Conservation (phyloP, 2,329 filamentous ascomycete genomes). For the Kalaharituber pfeilii region DNA sequence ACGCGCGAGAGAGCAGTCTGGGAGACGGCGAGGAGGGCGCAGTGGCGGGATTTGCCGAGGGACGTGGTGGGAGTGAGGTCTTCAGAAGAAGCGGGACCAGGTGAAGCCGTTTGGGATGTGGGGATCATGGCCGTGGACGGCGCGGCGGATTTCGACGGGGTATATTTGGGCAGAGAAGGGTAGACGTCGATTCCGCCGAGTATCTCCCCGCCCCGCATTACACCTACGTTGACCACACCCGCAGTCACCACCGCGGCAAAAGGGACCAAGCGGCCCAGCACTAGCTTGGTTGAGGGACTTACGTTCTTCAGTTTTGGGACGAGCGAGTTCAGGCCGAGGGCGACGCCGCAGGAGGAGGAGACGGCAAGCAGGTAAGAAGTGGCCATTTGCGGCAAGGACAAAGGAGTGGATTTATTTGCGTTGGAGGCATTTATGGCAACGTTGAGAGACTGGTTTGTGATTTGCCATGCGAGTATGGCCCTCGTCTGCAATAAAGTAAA, state of each 20-base stretch:
- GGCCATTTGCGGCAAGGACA: slow-evolving; percentile 61
- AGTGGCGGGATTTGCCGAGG: slow-evolving; percentile 63
- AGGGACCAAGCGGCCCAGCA: slow-evolving; percentile 75
- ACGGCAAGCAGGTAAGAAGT: slow-evolving; percentile 89
- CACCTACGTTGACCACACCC: slow-evolving; percentile 82
- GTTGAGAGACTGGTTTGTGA: slow-evolving; percentile 93
- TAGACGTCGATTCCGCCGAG: slow-evolving; percentile 82
- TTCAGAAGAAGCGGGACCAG: not conserved
- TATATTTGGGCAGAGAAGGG: too few relatives aligned
- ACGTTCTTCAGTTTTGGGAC: slow-evolving; percentile 69
- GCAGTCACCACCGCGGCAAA: slow-evolving; percentile 90
- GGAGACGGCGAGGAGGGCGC: slow-evolving; percentile 72
- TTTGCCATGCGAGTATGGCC: slow-evolving; percentile 84
- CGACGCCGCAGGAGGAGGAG: slow-evolving; percentile 81
- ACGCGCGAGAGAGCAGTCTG: slow-evolving; percentile 87
- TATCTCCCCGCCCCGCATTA: slow-evolving; percentile 97
- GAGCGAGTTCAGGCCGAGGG: slow-evolving; percentile 73
- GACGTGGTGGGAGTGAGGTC: not conserved
- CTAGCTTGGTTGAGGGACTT: slow-evolving; percentile 53
- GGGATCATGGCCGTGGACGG: not conserved
- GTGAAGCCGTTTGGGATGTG: not conserved
- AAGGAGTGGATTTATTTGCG: slow-evolving; percentile 88
- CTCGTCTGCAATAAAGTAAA: slow-evolving; percentile 39
- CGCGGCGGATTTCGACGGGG: too few relatives aligned
- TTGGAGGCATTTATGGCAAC: slow-evolving; percentile 96